These are phyloP conservation scores for Pseudozyma tsukubaensis DNA, from an alignment of 1,284 basidiomycete genomes.

Conservation along the genomic window DNA sequence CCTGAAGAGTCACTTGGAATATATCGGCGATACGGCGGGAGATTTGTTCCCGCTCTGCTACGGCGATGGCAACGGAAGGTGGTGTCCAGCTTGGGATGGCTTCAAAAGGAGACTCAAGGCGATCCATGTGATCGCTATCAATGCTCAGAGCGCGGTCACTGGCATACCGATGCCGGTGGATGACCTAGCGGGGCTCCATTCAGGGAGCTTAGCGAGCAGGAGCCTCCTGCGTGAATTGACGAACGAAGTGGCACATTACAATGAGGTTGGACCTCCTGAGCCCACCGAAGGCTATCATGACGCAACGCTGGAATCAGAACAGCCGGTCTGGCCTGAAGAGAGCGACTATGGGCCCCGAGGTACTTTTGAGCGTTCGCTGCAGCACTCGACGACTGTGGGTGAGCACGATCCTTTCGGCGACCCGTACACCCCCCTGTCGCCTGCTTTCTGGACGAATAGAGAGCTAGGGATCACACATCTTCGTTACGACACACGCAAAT, in stretches of 20 bases:
- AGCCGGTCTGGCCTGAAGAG: too few relatives aligned
- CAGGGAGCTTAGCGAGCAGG: constrained; percentile 20
- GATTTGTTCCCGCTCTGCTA: background rate
- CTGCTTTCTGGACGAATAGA: constrained; percentile 2
- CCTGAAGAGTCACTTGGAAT: background rate
- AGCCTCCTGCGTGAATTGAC: constrained; percentile 3
- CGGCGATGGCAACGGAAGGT: constrained; percentile 4
- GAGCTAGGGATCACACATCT: constrained; percentile 41
- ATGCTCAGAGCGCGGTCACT: constrained; percentile 33
- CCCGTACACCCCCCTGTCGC: constrained; percentile 1
- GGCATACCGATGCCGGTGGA: constrained; percentile 44
- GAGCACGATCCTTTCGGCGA: constrained; percentile 2
- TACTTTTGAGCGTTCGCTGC: background rate
- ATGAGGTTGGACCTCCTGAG: too few relatives aligned
- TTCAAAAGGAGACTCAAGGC: constrained; percentile 14
- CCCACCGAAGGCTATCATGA: too few relatives aligned
- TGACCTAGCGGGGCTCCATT: constrained; percentile 28
- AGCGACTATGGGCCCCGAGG: background rate
- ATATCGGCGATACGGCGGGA: background rate
- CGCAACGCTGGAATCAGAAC: too few relatives aligned
- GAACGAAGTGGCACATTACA: background rate
- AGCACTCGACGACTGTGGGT: background rate
- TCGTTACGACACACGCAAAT: constrained; percentile 60
- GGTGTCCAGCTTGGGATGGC: constrained; percentile 4
- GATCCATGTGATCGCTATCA: constrained; percentile 17